A percentile compares a stretch with the other conserved stretches of the same genome.
These are phyloP conservation scores for Bryoerythrophyllum caledonicum DNA, from an alignment of 225 moss, liverwort and hornwort species.

Conservation along the genomic window DNA sequence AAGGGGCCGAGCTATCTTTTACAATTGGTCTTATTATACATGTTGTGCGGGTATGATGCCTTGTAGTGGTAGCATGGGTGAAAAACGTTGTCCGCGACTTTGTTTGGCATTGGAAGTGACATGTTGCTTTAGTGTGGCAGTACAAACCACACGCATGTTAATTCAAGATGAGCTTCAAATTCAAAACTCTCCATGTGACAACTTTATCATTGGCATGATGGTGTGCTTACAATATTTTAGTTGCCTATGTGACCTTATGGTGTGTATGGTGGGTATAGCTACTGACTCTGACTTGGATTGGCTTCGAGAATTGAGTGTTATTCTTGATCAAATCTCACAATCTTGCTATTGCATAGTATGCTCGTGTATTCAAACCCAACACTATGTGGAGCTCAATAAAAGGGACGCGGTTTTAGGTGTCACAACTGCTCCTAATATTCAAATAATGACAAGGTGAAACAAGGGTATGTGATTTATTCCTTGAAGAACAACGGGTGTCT, in stretches of 20 bases:
- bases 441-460: slow-evolving; percentile 30
- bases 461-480: background rate
- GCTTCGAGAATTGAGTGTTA: too few species aligned
- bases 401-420: slow-evolving; percentile 24
- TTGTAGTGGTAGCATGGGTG: slow-evolving; percentile 67
- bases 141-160: slow-evolving; percentile 52
- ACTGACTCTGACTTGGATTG: background rate
- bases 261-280: slow-evolving; percentile 33
- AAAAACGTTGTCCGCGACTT: slow-evolving; percentile 51
- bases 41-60: slow-evolving; percentile 85
- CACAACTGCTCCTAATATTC: slow-evolving; percentile 15
- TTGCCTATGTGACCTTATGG: slow-evolving; percentile 58
- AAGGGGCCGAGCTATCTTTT: slow-evolving; percentile 49
- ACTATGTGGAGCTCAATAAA: slow-evolving; percentile 67
- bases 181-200: slow-evolving; percentile 65
- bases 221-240: slow-evolving; percentile 53
- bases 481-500: too few species aligned
- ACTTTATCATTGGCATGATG: slow-evolving; percentile 72
- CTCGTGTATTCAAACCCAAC: slow-evolving; percentile 75
- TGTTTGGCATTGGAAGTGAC: slow-evolving; percentile 62
- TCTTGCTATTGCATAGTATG: slow-evolving; percentile 71
- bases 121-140: slow-evolving; percentile 55
- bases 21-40: slow-evolving; percentile 59
- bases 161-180: slow-evolving; percentile 67
- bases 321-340: slow-evolving; percentile 64